phyloP scores from a whole-genome alignment of 805 yeast species.

The Candida lessepsii region DNA sequence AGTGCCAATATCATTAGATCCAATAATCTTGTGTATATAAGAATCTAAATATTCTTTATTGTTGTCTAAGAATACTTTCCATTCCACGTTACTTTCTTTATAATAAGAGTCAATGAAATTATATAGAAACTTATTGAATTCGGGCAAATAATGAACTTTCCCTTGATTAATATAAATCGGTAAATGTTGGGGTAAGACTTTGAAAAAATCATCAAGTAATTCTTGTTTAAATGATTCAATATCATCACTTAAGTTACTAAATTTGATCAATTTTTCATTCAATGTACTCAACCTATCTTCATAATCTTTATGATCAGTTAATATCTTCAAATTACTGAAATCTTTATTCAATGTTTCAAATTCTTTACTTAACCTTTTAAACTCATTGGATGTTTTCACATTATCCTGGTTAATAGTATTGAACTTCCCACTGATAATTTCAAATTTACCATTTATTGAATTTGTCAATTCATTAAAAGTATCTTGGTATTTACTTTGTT shows the following conservation, averaged over 20 bases:
- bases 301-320: conserved; percentile 12
- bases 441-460: conserved; percentile 10
- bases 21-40: conserved; percentile 14
- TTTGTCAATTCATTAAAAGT: conserved; percentile 9
- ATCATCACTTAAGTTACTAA: conserved; percentile 10
- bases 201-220: conserved; percentile 12
- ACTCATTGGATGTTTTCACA: conserved; percentile 1
- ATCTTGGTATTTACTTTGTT: conserved; percentile 5
- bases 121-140: conserved; percentile 35
- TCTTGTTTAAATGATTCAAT: conserved; percentile 10
- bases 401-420: conserved; percentile 3
- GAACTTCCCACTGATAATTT: conserved; percentile 11
- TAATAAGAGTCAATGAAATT: conserved; percentile 30
- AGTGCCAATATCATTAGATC: conserved; percentile 12
- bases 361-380: not conserved
- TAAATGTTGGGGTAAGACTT: conserved; percentile 27
- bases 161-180: conserved; percentile 31
- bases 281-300: conserved; percentile 9
- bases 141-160: conserved; percentile 39
- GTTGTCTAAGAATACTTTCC: conserved; percentile 25
- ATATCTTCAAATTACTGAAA: not conserved
- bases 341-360: conserved; percentile 7
- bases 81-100: conserved; percentile 13
- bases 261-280: conserved; percentile 8
- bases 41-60: conserved; percentile 20